phyloP scores from a whole-genome alignment of 306 rosid genomes.

The Erythrophleum fordii region DNA sequence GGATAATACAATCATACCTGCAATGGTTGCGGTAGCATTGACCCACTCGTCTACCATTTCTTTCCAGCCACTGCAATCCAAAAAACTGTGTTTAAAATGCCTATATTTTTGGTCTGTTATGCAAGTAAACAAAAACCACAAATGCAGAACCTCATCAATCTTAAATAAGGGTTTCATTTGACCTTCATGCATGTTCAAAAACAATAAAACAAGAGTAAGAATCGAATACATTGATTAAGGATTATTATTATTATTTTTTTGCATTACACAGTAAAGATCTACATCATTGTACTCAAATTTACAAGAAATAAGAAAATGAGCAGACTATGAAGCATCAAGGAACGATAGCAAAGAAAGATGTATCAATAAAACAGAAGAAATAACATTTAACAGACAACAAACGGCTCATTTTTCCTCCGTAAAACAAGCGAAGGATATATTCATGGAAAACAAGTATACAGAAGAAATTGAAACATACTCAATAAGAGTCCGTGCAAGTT shows the following conservation, averaged over 20 bases:
- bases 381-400: neutral
- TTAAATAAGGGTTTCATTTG: neutral
- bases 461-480: conserved; percentile 49
- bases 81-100: conserved; percentile 30
- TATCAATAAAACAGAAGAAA: neutral
- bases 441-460: conserved; percentile 30
- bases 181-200: conserved; percentile 4
- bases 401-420: conserved; percentile 11
- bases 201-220: neutral
- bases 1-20: conserved; percentile 40
- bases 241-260: neutral
- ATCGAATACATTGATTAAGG: neutral
- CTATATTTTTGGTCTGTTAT: neutral
- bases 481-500: conserved; percentile 66
- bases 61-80: conserved; percentile 72
- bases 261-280: neutral
- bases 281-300: neutral
- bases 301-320: neutral
- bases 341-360: neutral
- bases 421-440: neutral
- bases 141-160: neutral
- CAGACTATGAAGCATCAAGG: neutral
- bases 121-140: neutral
- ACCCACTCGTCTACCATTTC: conserved; percentile 79
- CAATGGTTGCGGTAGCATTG: conserved; percentile 49